Evolutionary conservation across 2,329 filamentous ascomycete species (phyloP), one percentile per base, ranked within the genome.

Genomic region (Ilyonectria destructans): DNA sequence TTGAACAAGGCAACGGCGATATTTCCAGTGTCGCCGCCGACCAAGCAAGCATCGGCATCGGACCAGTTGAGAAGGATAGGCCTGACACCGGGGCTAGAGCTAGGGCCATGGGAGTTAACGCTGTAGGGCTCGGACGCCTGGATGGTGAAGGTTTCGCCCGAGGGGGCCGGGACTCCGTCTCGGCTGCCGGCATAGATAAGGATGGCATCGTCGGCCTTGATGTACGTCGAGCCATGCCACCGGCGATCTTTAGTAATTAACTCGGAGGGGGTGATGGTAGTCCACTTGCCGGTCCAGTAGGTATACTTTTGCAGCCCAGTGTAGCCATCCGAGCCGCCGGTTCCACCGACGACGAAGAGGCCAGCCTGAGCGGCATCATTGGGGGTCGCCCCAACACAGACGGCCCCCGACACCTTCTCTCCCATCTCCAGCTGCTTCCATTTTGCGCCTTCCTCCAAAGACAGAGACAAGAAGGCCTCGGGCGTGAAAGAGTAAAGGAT

Each of bases 401-500:
- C 89, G 46, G 89, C 93, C 52, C 93, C 93, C 1, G 89, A 90
- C 23, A 97, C 93, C 21, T 90, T 84, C 68, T 91, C 87, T 56
- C 93, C 93, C 79, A 87, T 87, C 1, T 86, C 77, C 72, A 96
- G 80, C 72, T 85, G 79, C 70, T 87, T 84, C 96, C 96, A 98
- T 82, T 89, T 82, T 56, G 90, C 92, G 56, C 92, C 92, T 71
- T 90, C 82, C 70, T 88, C 82, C 70, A 98, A 82, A 13, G 86
- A 81, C 71, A 98, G 82, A 9, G 92, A 92, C 79, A 95, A 89
- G 75, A 98, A 95, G 35, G 90, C 93, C 55, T 89, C 82, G 9
- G 90, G 82, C 7, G 94, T 93, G 80, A 94, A 97, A 54, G 93
- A 91, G 83, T 97, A 98, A 60, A 98, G 89, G 13, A 91, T 94